Base-by-base conservation (phyloP, 2,329 filamentous ascomycete genomes). In the Botrytis cinerea region DNA sequence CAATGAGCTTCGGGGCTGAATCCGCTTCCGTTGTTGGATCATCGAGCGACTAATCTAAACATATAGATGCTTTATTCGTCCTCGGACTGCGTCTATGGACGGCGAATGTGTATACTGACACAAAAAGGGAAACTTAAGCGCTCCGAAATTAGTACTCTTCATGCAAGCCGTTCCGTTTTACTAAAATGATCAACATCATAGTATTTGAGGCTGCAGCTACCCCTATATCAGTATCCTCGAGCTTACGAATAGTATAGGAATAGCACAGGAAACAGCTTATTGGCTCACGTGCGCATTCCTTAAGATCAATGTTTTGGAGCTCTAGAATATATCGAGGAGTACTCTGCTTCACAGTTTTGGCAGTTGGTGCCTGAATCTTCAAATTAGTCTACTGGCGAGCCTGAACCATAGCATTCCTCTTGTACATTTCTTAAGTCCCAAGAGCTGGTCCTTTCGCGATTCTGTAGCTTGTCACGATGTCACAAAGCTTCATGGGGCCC, bases 1-100 rank as follows among this genome's bases (percentile, higher is more conserved):
- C 68, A 28, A 64, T 18, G 18, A 40, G 45, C 48, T 43, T 71
- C 69, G 69, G 69, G 40, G 69, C 12, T 20, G 40, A 64, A 45
- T 28, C 69, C 69, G 54, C 40, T 32, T 51, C 69, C 69, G 59
- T 45, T 35, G 69, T 64, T 51, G 32, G 38, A 28, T 32, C 25
- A 35, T 40, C 25, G 32, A 32, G 28, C n/a, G 18, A 28, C 38
- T 4, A 43, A 45, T 22, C 38, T 7, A 51, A 45, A 28, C 48
- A 32, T 40, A 28, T 4, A 32, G 20, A 38, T 16, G 16, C 48
- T 28, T 54, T 40, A 7, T 18, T 16, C 40, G 32, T 16, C 22
- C 54, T 35, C 8, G 28, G 38, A 10, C 22, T 63, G 32, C 22
- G 7, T 43, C 9, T 18, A 10, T n/a, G 25, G 22, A 68, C 25